A percentile compares a stretch with the other conserved stretches of the same genome.
These are phyloP conservation scores for Phycomyces blakesleeanus DNA, from an alignment of 192 early-diverging fungal genomes.

Conservation along the genomic window DNA sequence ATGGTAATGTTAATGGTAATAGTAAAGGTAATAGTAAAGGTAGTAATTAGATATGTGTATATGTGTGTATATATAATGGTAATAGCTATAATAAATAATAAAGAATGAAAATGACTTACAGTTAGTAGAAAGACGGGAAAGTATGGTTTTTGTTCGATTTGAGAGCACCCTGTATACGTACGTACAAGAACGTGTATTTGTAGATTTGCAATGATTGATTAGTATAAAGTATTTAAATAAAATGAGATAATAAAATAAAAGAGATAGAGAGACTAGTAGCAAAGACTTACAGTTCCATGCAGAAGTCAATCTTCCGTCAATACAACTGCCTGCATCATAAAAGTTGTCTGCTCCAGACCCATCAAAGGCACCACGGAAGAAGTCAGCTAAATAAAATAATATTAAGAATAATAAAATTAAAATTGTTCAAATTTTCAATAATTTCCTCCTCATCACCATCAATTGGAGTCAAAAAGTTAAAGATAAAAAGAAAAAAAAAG, in stretches of 20 bases:
- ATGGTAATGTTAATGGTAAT: too few species aligned
- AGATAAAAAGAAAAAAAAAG: too few species aligned
- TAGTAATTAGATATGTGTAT: background rate
- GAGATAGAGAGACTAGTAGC: too few species aligned
- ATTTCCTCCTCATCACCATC: too few species aligned
- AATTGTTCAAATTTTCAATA: background rate
- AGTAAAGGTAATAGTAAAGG: background rate
- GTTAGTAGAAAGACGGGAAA: constrained; percentile 89
- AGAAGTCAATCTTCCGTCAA: constrained; percentile 92
- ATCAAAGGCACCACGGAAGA: constrained; percentile 96
- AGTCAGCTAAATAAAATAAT: constrained; percentile 64
- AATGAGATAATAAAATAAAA: too few species aligned
- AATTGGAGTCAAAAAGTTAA: too few species aligned
- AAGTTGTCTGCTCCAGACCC: constrained; percentile 92
- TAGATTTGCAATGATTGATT: too few species aligned
- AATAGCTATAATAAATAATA: background rate
- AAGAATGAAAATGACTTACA: constrained; percentile 34
- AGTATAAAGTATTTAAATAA: too few species aligned
- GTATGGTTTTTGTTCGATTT: constrained; percentile 89
- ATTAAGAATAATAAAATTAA: constrained; percentile 4
- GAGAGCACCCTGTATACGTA: constrained; percentile 65
- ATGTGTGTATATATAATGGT: too few species aligned
- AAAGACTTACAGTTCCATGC: constrained; percentile 73
- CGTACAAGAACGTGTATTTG: too few species aligned
- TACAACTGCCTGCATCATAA: constrained; percentile 89